Conservation (phyloP, 2,329 filamentous ascomycete genomes). For the Graphiopsis chlorocephala region DNA sequence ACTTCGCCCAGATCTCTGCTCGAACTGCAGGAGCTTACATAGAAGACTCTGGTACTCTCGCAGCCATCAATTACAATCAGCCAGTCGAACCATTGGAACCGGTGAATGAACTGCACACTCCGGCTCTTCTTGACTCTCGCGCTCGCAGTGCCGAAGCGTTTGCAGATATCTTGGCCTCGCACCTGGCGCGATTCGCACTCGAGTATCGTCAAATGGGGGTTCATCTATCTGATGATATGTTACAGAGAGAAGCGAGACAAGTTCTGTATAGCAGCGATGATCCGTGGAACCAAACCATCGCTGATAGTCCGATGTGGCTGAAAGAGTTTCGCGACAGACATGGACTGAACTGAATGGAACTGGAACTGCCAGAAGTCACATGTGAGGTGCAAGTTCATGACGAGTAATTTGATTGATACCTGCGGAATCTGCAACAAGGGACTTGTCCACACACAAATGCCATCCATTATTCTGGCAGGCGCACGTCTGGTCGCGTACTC, state of each 20-base stretch:
- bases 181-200: constrained; percentile 40
- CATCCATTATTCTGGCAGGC: no score
- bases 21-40: not conserved
- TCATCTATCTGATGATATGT: constrained; percentile 43
- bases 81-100: not conserved
- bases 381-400: not conserved
- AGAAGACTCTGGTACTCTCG: not conserved
- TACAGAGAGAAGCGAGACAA: constrained; percentile 43
- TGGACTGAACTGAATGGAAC: not conserved
- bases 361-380: not conserved
- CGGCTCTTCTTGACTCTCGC: not conserved
- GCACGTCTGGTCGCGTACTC: no score
- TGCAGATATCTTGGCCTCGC: constrained; percentile 45
- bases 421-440: not conserved
- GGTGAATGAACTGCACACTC: not conserved
- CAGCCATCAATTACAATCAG: not conserved
- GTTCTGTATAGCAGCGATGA: constrained; percentile 47
- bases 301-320: constrained; percentile 39
- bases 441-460: not conserved
- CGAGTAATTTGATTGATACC: no score
- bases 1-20: constrained; percentile 1
- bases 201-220: constrained; percentile 33
- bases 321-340: constrained; percentile 31
- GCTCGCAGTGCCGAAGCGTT: constrained; percentile 32
- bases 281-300: constrained; percentile 42